These are phyloP conservation scores for Fusarium proliferatum DNA, from an alignment of 2,329 filamentous ascomycete genomes.

Conservation along the genomic window DNA sequence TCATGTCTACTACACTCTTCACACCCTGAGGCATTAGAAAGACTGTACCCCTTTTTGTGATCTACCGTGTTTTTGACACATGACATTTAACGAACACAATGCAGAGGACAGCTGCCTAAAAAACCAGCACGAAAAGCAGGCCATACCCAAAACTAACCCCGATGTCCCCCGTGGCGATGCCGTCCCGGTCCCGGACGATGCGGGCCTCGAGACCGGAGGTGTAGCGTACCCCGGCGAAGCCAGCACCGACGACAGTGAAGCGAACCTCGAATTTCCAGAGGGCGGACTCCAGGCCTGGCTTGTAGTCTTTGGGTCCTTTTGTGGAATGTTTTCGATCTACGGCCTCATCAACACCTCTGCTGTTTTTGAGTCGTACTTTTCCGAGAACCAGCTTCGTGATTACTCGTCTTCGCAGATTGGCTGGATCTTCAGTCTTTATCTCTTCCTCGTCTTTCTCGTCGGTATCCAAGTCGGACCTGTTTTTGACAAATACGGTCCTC, in stretches of 20 bases:
- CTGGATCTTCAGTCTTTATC: constrained; percentile 89
- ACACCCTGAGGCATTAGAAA: not conserved
- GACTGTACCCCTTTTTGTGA: constrained; percentile 4
- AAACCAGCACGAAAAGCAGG: constrained; percentile 38
- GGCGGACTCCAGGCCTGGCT: constrained; percentile 75
- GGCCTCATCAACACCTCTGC: constrained; percentile 71
- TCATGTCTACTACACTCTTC: not conserved
- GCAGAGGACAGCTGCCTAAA: constrained; percentile 48
- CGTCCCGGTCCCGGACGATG: constrained; percentile 9
- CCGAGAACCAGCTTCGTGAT: constrained; percentile 74
- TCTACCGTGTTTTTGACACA: constrained; percentile 9
- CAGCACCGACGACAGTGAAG: not conserved
- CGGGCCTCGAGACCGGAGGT: constrained; percentile 22
- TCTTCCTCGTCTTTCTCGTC: constrained; percentile 84
- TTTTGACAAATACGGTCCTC: constrained; percentile 81
- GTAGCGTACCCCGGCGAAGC: not conserved
- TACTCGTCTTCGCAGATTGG: constrained; percentile 76
- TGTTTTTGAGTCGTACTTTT: constrained; percentile 78
- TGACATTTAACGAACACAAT: constrained; percentile 39
- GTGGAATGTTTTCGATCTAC: constrained; percentile 71
- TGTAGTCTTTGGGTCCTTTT: constrained; percentile 77
- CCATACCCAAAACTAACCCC: constrained; percentile 20
- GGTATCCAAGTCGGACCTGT: constrained; percentile 85
- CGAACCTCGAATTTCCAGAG: constrained; percentile 55
- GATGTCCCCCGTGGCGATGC: not conserved